These are phyloP conservation scores for Asterionellopsis glacialis DNA, from an alignment of 108 stramenopile genomes.

Conservation along the genomic window DNA sequence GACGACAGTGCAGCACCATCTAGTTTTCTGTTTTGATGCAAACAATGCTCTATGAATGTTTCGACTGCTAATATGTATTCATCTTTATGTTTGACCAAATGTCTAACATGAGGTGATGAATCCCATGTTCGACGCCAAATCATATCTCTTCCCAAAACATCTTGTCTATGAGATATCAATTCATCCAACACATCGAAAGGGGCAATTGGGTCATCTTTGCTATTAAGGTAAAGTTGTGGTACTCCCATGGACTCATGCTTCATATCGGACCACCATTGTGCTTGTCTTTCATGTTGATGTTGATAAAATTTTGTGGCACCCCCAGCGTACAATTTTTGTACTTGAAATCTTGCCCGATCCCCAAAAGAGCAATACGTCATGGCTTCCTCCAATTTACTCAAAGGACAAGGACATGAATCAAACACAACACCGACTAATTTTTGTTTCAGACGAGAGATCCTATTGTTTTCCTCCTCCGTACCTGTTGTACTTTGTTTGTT, in stretches of 20 bases:
- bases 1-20: no score
- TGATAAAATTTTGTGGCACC: background rate
- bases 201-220: background rate
- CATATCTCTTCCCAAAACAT: background rate
- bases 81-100: background rate
- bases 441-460: background rate
- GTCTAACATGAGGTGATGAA: background rate
- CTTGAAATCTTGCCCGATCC: background rate
- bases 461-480: no score
- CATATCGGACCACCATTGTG: background rate
- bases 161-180: background rate
- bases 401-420: background rate
- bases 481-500: no score
- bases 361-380: background rate
- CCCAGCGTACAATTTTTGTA: background rate
- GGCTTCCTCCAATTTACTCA: background rate
- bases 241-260: background rate
- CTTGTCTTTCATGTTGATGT: background rate
- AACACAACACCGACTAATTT: background rate
- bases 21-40: no score
- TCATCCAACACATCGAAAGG: background rate
- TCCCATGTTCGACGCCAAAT: slow-evolving; percentile 1
- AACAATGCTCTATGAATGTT: background rate
- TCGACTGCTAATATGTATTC: background rate
- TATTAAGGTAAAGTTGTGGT: background rate